These are phyloP conservation scores for Aspergillus mulundensis DNA, from an alignment of 495 filamentous ascomycete genomes.

Conservation along the genomic window DNA sequence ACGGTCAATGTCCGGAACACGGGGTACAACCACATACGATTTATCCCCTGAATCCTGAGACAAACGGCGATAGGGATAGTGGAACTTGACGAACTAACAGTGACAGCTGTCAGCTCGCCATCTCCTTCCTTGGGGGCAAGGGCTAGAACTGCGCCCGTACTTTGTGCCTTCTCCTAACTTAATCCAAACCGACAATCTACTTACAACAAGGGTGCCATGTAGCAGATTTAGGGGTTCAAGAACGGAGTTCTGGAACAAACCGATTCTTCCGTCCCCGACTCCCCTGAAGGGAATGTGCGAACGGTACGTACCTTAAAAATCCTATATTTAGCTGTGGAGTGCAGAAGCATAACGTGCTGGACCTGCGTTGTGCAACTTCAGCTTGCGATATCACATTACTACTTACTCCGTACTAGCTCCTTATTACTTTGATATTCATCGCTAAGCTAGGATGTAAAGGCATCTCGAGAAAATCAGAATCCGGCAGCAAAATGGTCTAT, in stretches of 20 bases:
- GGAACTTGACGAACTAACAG: neutral
- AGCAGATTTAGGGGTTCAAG: neutral
- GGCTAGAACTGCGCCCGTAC: neutral
- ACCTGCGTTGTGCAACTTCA: constrained; percentile 4
- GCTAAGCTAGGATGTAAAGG: neutral
- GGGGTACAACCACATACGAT: too few relatives aligned
- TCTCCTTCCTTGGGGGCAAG: neutral
- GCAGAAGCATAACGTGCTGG: constrained; percentile 4
- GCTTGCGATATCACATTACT: constrained; percentile 1
- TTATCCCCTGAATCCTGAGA: neutral
- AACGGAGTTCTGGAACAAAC: neutral
- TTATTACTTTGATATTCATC: neutral
- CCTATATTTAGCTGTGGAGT: constrained; percentile 6
- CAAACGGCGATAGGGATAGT: neutral
- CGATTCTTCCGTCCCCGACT: neutral
- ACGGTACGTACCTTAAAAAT: constrained; percentile 6
- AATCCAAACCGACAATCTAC: neutral
- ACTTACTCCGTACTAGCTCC: neutral
- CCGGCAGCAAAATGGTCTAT: too few relatives aligned
- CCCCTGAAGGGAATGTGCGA: neutral
- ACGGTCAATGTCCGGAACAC: neutral
- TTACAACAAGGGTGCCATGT: neutral
- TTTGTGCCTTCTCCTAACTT: neutral
- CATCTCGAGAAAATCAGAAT: too few relatives aligned
- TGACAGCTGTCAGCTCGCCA: neutral